These are phyloP conservation scores for Penicillium sp. DNA, from an alignment of 2,329 filamentous ascomycete genomes.

Conservation along the genomic window DNA sequence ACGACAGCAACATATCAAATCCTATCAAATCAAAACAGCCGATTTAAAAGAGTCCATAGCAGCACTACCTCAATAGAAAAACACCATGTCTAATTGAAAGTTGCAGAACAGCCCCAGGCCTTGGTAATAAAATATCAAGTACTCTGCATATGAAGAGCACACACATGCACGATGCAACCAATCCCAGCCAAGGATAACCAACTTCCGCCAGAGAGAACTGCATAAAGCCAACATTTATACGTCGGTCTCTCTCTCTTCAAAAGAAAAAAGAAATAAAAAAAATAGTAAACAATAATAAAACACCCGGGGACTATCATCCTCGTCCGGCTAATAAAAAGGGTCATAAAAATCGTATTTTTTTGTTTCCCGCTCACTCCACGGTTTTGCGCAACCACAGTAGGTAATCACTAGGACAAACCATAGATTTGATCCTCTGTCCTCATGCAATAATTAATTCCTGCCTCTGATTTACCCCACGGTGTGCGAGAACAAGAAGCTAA, in stretches of 20 bases:
- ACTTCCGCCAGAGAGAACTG: conserved; percentile 1
- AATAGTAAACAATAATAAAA: conserved; percentile 7
- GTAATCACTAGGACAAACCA: background rate
- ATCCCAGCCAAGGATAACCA: background rate
- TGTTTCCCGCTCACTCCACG: conserved; percentile 17
- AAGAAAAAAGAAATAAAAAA: background rate
- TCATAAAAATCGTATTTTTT: conserved; percentile 23
- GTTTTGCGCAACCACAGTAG: conserved; percentile 12
- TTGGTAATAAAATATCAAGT: background rate
- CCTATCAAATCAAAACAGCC: background rate
- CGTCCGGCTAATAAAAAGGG: conserved; percentile 8
- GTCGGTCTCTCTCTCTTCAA: background rate
- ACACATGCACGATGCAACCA: background rate
- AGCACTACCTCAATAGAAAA: background rate
- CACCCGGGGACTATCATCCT: conserved; percentile 9
- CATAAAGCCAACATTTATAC: background rate
- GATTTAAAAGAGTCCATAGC: background rate
- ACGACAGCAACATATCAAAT: background rate
- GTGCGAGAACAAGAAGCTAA: conserved; percentile 45
- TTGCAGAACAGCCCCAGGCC: background rate
- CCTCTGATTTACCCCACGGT: conserved; percentile 31
- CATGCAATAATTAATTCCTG: conserved; percentile 4
- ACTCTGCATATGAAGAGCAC: background rate
- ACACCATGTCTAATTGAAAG: background rate
- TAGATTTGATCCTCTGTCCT: conserved; percentile 4